phyloP scores from a whole-genome alignment of 2,329 filamentous ascomycete genomes.

The Paecilomyces formosus region DNA sequence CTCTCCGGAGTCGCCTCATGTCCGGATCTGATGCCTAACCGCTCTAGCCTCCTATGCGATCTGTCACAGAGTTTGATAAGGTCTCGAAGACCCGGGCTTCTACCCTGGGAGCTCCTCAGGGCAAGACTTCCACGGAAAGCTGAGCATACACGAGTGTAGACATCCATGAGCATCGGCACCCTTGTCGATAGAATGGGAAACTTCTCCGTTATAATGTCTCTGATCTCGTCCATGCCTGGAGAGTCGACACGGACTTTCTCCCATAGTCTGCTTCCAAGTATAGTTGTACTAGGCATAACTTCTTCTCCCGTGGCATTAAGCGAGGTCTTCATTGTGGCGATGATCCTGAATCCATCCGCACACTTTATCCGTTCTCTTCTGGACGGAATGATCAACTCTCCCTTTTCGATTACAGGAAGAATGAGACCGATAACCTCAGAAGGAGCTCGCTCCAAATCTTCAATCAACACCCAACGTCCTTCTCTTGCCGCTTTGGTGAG shows the following conservation, averaged over 20 bases:
- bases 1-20: conserved; percentile 66
- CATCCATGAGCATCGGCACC: conserved; percentile 48
- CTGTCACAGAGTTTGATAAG: conserved; percentile 87
- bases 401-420: conserved; percentile 81
- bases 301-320: conserved; percentile 60
- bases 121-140: conserved; percentile 31
- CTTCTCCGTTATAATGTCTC: conserved; percentile 62
- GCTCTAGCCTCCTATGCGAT: conserved; percentile 57
- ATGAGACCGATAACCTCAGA: conserved; percentile 92
- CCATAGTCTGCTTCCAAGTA: conserved; percentile 86
- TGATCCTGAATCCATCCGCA: conserved; percentile 76
- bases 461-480: conserved; percentile 93
- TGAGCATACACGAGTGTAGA: conserved; percentile 42
- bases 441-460: conserved; percentile 90
- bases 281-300: conserved; percentile 57
- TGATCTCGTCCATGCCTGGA: conserved; percentile 62
- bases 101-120: conserved; percentile 34
- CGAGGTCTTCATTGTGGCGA: conserved; percentile 78
- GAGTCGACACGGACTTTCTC: conserved; percentile 62
- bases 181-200: conserved; percentile 61
- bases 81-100: conserved; percentile 65
- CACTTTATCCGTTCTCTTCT: conserved; percentile 80
- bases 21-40: conserved; percentile 53
- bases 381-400: conserved; percentile 84
- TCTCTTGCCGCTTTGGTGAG: conserved; percentile 89